Conservation (phyloP, 305 asterid species). For the Nicotiana rustica region DNA sequence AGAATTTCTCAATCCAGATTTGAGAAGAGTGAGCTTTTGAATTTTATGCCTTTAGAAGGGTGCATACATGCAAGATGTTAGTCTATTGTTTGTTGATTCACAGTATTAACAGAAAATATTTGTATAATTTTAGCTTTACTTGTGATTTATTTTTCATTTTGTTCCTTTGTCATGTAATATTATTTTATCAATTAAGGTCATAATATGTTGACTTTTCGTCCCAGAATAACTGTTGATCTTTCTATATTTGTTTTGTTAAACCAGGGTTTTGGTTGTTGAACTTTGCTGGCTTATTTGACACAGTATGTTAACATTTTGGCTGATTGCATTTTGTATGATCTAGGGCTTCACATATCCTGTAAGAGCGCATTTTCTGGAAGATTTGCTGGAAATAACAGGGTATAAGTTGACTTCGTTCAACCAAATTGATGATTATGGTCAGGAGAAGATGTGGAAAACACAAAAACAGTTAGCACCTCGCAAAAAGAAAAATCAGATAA, state of each 20-base stretch:
- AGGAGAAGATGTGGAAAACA: constrained; percentile 97
- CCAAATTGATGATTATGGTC: constrained; percentile 98
- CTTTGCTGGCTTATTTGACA: constrained; percentile 26
- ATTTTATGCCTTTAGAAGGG: constrained; percentile 8
- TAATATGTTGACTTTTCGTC: neutral
- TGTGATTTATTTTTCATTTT: neutral
- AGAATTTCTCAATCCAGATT: neutral
- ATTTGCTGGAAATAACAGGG: constrained; percentile 90
- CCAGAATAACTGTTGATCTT: neutral
- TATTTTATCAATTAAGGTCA: constrained; percentile 7
- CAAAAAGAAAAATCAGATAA: constrained; percentile 89
- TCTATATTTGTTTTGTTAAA: constrained; percentile 24
- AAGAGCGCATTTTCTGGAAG: constrained; percentile 88
- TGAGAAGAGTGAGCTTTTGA: neutral
- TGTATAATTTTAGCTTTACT: constrained; percentile 11
- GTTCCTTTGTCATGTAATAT: constrained; percentile 12
- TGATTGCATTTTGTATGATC: constrained; percentile 40
- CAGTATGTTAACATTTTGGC: neutral
- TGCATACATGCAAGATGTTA: constrained; percentile 5
- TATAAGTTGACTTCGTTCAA: constrained; percentile 93
- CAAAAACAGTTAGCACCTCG: constrained; percentile 90
- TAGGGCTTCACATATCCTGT: constrained; percentile 99
- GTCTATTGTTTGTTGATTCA: neutral
- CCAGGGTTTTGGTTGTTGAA: constrained; percentile 10
- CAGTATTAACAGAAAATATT: neutral